Percentiles rank a stretch among this genome's conserved stretches.
Evolutionary conservation across 176 grass and related monocot species (phyloP).

Genomic region (Aegilops bicornis): DNA sequence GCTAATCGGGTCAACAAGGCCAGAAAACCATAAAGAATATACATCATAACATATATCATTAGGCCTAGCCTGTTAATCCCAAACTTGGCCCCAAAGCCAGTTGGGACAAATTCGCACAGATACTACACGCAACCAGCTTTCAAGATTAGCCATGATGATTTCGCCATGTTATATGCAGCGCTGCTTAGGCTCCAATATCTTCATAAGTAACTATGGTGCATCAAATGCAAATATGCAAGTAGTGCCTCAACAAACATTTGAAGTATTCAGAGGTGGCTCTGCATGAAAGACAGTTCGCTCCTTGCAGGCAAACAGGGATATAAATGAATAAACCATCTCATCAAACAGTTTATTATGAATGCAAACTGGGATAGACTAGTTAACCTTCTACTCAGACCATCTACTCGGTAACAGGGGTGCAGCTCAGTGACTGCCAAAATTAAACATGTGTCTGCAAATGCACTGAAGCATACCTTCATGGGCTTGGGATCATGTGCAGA

Average conservation of each 20-base stretch:
- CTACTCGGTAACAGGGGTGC: background rate
- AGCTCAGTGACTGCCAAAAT: background rate
- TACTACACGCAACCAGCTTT: background rate
- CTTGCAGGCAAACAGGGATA: slow-evolving; percentile 5
- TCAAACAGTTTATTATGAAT: slow-evolving; percentile 4
- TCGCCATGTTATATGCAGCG: background rate
- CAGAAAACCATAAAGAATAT: background rate
- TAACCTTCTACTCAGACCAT: background rate
- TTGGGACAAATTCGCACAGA: background rate
- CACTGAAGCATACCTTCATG: slow-evolving; percentile 60
- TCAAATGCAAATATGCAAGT: background rate
- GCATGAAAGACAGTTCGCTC: background rate
- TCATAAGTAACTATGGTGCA: background rate
- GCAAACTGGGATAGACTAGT: slow-evolving; percentile 7
- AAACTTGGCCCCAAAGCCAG: background rate
- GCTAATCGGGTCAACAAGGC: background rate
- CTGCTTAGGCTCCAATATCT: background rate
- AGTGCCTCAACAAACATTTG: background rate
- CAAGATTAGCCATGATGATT: background rate
- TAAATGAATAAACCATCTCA: background rate
- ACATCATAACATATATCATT: background rate
- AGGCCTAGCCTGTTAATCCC: background rate
- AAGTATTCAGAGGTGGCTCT: background rate
- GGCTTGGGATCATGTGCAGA: slow-evolving; percentile 63
- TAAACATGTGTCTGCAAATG: background rate